Evolutionary conservation across 345 rosid genomes (phyloP).

Genomic region (Atalantia buxifolia): DNA sequence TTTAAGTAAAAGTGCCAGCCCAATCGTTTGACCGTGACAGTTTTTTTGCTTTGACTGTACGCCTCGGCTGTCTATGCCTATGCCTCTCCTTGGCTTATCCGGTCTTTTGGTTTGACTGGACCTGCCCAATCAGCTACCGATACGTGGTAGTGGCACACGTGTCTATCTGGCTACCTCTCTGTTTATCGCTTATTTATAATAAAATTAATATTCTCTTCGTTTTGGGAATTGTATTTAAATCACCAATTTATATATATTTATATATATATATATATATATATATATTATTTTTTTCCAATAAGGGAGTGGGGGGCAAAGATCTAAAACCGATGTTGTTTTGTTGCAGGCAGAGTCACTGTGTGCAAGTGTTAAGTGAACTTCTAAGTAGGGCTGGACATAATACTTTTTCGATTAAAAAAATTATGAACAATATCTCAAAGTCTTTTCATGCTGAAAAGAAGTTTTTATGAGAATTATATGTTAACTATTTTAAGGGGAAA

Average conservation of each 20-base stretch:
- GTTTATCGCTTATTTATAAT: not conserved
- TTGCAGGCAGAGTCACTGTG: not conserved
- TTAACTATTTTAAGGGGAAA: too few species aligned
- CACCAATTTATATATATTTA: not conserved
- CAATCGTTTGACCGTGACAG: conserved; percentile 42
- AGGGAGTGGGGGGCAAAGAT: not conserved
- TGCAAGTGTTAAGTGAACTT: not conserved
- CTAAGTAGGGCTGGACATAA: not conserved
- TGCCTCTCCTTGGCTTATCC: conserved; percentile 8
- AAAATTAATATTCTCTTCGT: not conserved
- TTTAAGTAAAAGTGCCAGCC: conserved; percentile 44
- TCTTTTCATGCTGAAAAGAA: not conserved
- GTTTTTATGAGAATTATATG: not conserved
- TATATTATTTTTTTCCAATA: not conserved
- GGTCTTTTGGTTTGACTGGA: conserved; percentile 30
- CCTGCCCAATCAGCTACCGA: not conserved
- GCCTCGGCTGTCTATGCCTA: conserved; percentile 12
- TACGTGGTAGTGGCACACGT: conserved; percentile 2
- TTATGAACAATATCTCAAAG: not conserved
- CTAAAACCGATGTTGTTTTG: not conserved
- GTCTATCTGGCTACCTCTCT: conserved; percentile 5
- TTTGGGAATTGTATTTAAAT: not conserved
- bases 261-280: not conserved
- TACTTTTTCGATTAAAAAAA: not conserved
- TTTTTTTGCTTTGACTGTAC: conserved; percentile 35